These are phyloP conservation scores for Aurinia saxatilis DNA, from an alignment of 345 rosid genomes.

Conservation along the genomic window DNA sequence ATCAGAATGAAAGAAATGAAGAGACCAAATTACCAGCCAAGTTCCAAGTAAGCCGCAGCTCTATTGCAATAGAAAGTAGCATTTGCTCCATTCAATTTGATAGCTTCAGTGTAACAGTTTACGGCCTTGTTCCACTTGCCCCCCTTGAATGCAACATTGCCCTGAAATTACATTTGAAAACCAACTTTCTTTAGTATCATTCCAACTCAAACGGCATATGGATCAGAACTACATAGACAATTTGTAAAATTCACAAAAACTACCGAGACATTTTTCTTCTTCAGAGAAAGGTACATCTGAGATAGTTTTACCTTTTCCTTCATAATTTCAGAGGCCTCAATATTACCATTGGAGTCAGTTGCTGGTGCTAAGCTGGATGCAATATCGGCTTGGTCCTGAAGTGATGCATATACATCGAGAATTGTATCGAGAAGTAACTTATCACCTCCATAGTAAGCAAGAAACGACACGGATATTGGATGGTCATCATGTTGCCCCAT, in stretches of 20 bases:
- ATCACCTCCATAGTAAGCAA: constrained; percentile 76
- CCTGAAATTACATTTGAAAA: constrained; percentile 41
- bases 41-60: constrained; percentile 84
- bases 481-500: constrained; percentile 60
- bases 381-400: constrained; percentile 63
- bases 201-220: background rate
- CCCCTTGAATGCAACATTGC: constrained; percentile 87
- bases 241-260: background rate
- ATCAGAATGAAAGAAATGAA: constrained; percentile 8
- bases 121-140: constrained; percentile 81
- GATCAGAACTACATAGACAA: background rate
- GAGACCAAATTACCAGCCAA: constrained; percentile 47
- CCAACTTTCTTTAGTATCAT: too few relatives aligned
- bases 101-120: constrained; percentile 74
- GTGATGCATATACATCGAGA: constrained; percentile 64
- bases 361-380: constrained; percentile 47
- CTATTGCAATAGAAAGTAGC: constrained; percentile 76
- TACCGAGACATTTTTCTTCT: background rate
- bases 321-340: constrained; percentile 72
- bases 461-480: constrained; percentile 74
- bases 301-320: constrained; percentile 71
- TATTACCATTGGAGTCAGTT: constrained; percentile 41
- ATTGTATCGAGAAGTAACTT: constrained; percentile 87
- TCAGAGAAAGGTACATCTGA: background rate
- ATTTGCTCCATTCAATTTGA: constrained; percentile 60